A percentile compares a stretch with the other conserved stretches of the same genome.
Conservation (phyloP, 2,329 filamentous ascomycete genomes). For the Colletotrichum spaethianum region DNA sequence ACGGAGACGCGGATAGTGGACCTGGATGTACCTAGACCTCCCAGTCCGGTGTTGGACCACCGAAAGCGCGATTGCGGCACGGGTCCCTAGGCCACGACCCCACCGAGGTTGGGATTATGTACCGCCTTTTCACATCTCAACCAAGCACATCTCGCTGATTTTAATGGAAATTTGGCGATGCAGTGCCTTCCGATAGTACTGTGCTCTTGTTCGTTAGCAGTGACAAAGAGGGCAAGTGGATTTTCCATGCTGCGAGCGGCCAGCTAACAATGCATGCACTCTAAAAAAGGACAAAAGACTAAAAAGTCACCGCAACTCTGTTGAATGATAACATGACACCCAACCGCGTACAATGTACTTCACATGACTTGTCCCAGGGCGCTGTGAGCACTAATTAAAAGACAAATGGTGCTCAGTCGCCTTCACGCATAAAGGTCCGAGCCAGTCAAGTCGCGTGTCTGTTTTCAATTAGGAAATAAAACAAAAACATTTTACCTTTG, state of each 20-base stretch:
- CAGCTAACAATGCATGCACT: neutral
- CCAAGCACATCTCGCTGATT: neutral
- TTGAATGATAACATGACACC: neutral
- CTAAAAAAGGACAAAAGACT: neutral
- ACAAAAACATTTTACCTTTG: conserved; percentile 31
- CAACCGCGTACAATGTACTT: neutral
- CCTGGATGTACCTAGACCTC: neutral
- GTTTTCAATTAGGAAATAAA: conserved; percentile 39
- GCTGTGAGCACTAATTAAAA: neutral
- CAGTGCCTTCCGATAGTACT: neutral
- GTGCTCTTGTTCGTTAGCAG: neutral
- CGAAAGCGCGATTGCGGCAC: conserved; percentile 36
- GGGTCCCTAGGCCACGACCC: conserved; percentile 13
- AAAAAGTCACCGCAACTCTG: neutral
- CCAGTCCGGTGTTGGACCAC: neutral
- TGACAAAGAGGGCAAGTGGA: neutral
- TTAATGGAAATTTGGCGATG: neutral
- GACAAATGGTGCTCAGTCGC: neutral
- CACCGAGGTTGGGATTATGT: neutral
- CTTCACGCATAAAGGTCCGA: conserved; percentile 3
- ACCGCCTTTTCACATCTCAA: neutral
- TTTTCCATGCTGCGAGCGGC: neutral
- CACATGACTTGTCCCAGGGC: neutral
- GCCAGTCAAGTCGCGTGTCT: conserved; percentile 38
- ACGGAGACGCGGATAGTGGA: conserved; percentile 13